These are phyloP conservation scores for Fusarium paranaense DNA, from an alignment of 2,329 filamentous ascomycete genomes.

Conservation along the genomic window DNA sequence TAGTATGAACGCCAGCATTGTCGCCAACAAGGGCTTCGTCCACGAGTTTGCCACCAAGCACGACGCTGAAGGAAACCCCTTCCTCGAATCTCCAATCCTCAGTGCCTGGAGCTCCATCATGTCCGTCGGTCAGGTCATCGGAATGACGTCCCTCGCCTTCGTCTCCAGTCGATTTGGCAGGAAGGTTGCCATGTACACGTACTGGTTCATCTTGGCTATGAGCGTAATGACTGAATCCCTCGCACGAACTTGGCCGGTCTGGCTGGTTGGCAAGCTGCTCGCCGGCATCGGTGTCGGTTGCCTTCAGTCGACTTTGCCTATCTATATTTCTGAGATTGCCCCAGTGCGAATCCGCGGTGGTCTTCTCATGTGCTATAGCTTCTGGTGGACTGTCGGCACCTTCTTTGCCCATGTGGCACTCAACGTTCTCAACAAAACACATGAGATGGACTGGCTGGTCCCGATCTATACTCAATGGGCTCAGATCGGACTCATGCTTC, in stretches of 20 bases:
- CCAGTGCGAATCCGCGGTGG: slow-evolving; percentile 55
- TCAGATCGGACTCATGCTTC: background rate
- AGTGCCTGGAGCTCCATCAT: slow-evolving; percentile 54
- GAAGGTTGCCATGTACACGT: background rate
- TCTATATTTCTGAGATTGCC: slow-evolving; percentile 39
- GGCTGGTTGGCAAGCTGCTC: background rate
- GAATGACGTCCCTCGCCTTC: slow-evolving; percentile 47
- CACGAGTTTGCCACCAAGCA: background rate
- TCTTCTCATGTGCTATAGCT: slow-evolving; percentile 53
- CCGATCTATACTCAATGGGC: slow-evolving; percentile 2
- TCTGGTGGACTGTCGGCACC: slow-evolving; percentile 58
- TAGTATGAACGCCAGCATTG: background rate
- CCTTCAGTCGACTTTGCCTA: background rate
- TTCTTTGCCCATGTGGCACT: slow-evolving; percentile 57
- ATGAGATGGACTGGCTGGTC: slow-evolving; percentile 32
- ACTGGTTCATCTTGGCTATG: background rate
- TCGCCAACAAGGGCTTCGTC: background rate
- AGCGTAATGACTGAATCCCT: background rate
- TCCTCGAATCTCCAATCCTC: slow-evolving; percentile 50
- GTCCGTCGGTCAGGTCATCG: slow-evolving; percentile 53
- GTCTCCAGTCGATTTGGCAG: slow-evolving; percentile 36
- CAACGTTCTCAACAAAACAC: slow-evolving; percentile 47
- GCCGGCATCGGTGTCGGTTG: background rate
- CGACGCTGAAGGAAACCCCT: slow-evolving; percentile 1
- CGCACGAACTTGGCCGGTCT: background rate